A percentile compares a stretch with the other conserved stretches of the same genome.
phyloP scores from a whole-genome alignment of 2,329 filamentous ascomycete genomes.

The Trichoderma pleuroti region DNA sequence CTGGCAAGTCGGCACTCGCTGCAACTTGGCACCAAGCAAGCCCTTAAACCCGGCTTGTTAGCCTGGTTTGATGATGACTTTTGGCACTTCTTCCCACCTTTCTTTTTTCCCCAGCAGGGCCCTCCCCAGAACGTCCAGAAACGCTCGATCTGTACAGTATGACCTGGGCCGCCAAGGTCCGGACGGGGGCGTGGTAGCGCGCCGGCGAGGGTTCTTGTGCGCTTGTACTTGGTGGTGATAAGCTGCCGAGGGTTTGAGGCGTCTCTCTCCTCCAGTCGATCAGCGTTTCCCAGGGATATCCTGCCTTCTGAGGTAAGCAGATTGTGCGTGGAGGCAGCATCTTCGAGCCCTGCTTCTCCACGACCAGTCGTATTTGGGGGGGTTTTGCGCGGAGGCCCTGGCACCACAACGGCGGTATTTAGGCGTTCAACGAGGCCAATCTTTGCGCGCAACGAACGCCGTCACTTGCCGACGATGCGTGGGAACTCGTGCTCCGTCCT shows the following conservation, averaged over 20 bases:
- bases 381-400: neutral
- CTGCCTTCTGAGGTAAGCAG: conserved; percentile 8
- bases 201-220: neutral
- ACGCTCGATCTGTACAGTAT: neutral
- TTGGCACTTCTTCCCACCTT: neutral
- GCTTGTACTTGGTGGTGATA: neutral
- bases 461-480: neutral
- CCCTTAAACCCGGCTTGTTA: conserved; percentile 6
- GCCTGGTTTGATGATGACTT: neutral
- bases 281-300: neutral
- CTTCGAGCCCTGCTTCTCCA: neutral
- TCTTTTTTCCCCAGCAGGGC: neutral
- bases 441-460: neutral
- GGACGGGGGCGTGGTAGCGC: neutral
- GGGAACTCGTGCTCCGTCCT: neutral
- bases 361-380: neutral
- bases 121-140: neutral
- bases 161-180: neutral
- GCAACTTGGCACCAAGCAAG: conserved; percentile 4
- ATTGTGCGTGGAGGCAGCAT: neutral
- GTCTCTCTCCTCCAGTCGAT: conserved; percentile 4
- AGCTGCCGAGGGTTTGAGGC: conserved; percentile 3
- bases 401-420: neutral
- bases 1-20: conserved; percentile 12
- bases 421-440: neutral